phyloP scores from a whole-genome alignment of 2,329 filamentous ascomycete genomes.

The Scytalidium lignicola region DNA sequence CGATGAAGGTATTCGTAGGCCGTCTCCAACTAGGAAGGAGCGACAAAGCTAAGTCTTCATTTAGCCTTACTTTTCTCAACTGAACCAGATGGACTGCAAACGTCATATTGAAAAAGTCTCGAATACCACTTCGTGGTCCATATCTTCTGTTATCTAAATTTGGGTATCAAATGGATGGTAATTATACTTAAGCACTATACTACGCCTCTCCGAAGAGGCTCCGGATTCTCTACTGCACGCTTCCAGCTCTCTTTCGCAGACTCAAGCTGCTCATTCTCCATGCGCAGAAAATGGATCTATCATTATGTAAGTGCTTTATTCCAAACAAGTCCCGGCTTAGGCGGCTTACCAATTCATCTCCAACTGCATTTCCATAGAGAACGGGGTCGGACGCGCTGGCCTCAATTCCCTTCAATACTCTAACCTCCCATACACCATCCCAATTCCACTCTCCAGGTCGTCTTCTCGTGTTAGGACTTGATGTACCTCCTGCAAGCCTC shows the following conservation, averaged over 20 bases:
- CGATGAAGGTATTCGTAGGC: not conserved
- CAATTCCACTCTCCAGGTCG: slow-evolving; percentile 89
- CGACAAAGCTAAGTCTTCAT: too few species aligned
- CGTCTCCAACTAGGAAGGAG: not conserved
- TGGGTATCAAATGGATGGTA: not conserved
- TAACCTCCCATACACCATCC: slow-evolving; percentile 93
- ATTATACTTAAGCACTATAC: slow-evolving; percentile 7
- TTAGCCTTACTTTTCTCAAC: not conserved
- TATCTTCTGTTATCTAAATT: not conserved
- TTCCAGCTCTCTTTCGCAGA: slow-evolving; percentile 54
- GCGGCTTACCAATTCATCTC: slow-evolving; percentile 68
- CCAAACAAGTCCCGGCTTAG: not conserved
- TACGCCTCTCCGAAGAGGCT: slow-evolving; percentile 18
- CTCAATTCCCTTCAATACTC: slow-evolving; percentile 74
- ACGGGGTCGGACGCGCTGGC: slow-evolving; percentile 74
- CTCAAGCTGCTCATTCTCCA: slow-evolving; percentile 56
- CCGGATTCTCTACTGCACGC: slow-evolving; percentile 37
- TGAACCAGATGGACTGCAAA: not conserved
- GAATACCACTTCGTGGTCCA: not conserved
- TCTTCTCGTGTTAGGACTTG: slow-evolving; percentile 25
- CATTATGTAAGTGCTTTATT: slow-evolving; percentile 4
- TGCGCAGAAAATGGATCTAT: slow-evolving; percentile 61
- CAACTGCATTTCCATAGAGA: slow-evolving; percentile 62
- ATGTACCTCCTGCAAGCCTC: slow-evolving; percentile 14
- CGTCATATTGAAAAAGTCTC: not conserved